Base-by-base conservation (phyloP, 257 asterid species). In the Jacaranda mimosifolia region DNA sequence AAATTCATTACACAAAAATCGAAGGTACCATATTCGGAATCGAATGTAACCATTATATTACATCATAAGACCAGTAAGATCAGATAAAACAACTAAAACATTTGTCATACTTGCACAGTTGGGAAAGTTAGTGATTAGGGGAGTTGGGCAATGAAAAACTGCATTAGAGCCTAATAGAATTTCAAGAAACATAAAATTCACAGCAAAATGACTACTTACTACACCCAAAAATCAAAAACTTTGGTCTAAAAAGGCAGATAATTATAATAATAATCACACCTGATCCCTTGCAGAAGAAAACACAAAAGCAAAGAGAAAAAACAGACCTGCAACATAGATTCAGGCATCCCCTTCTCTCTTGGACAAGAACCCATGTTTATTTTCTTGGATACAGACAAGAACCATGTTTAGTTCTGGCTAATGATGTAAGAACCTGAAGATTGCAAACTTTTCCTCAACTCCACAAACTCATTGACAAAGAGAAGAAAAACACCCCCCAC, bases 321-420 rank as follows among this genome's bases (percentile, higher is more conserved):
- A 73, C 40, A 60, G 49, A 81, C 67, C 75, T 70, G 12, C 9
- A 46, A 67, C 18, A n/a, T 5, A 40, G 78, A 75, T 73, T 68
- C 79, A 53, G 79, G 42, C 76, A 67, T 39, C 66, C 67, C 69
- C 58, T 60, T 75, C 72, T 73, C 73, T 81, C 79, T 78, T 81
- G 15, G 63, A 71, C 68, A 81, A 74, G 55, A 69, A 52, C 70
- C 77, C 7, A 42, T 42, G 46, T 9, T 42, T 42, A 42, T 42
- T 42, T 42, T 42, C 46, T 42, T 42, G 6, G 46, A 7, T 9
- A 42, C 75, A 11, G 68, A 71, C 68, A 81, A 74, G 60, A 69
- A 52, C 70, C 77, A 77, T 70, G 70, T 35, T 63, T 55, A 36
- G 35, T 68, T 66, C 64, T 70, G 66, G 42, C 51, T 62, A 73